A percentile compares a stretch with the other conserved stretches of the same genome.
phyloP scores from a whole-genome alignment of 176 grass and related monocot genomes.

The Carex pumila region DNA sequence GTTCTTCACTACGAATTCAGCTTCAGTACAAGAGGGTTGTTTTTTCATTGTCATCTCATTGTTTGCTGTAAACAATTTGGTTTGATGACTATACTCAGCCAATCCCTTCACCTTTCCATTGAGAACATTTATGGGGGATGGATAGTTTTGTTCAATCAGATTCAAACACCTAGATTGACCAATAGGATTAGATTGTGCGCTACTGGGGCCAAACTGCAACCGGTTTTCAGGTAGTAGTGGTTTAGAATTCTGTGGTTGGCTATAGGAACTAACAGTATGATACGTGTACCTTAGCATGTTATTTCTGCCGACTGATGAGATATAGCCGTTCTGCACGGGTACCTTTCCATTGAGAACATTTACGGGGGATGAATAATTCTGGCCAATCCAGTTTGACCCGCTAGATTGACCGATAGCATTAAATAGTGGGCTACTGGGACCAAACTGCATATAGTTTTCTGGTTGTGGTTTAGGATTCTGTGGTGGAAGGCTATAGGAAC shows the following conservation, averaged over 20 bases:
- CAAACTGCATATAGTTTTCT: conserved; percentile 1
- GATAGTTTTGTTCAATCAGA: not conserved
- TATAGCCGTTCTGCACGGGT: not conserved
- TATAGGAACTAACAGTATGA: not conserved
- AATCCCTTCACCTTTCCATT: not conserved
- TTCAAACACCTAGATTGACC: not conserved
- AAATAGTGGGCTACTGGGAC: not conserved
- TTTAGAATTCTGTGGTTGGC: not conserved
- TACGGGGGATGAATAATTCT: not conserved
- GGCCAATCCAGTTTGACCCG: not conserved
- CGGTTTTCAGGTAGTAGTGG: not conserved
- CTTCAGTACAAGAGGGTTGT: not conserved
- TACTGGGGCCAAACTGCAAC: not conserved
- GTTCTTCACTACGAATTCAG: not conserved
- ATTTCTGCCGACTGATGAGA: not conserved
- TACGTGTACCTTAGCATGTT: not conserved
- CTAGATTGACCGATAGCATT: not conserved
- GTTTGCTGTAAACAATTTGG: not conserved
- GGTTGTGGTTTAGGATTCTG: not conserved
- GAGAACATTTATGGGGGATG: not conserved
- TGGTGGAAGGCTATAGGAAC: not conserved
- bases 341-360: not conserved
- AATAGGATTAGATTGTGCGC: not conserved
- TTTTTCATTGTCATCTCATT: not conserved
- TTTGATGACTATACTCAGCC: not conserved